A percentile compares a stretch with the other conserved stretches of the same genome.
phyloP scores from a whole-genome alignment of 2,329 filamentous ascomycete species.

The Pseudogymnoascus sp. region DNA sequence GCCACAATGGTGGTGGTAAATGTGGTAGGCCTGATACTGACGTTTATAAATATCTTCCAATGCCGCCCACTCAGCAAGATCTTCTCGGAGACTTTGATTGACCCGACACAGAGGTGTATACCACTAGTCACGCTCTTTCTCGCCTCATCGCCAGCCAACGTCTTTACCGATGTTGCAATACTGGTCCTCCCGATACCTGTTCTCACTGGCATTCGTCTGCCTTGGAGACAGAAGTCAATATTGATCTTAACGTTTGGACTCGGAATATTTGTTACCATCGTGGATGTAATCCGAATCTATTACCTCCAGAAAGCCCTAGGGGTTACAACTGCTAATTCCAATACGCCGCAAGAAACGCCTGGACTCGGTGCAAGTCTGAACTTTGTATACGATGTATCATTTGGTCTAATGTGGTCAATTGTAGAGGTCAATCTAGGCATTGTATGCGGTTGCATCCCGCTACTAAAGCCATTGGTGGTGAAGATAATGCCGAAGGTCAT shows the following conservation, averaged over 20 bases:
- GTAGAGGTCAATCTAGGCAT: slow-evolving; percentile 85
- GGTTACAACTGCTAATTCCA: neutral
- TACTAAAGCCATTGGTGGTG: slow-evolving; percentile 72
- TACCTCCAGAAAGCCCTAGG: slow-evolving; percentile 57
- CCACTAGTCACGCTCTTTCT: slow-evolving; percentile 54
- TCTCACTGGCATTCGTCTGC: slow-evolving; percentile 72
- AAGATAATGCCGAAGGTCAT: slow-evolving; percentile 15
- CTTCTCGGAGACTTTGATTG: slow-evolving; percentile 38
- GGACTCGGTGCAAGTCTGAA: slow-evolving; percentile 25
- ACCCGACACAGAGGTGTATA: slow-evolving; percentile 12
- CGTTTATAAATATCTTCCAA: slow-evolving; percentile 77
- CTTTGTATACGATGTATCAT: slow-evolving; percentile 64
- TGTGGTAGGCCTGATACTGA: slow-evolving; percentile 64
- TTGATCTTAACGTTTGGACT: slow-evolving; percentile 76
- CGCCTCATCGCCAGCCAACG: slow-evolving; percentile 75
- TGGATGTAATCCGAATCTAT: slow-evolving; percentile 80
- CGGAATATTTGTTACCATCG: slow-evolving; percentile 74
- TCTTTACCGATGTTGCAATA: slow-evolving; percentile 79
- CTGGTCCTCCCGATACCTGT: slow-evolving; percentile 80
- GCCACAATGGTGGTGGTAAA: slow-evolving; percentile 69
- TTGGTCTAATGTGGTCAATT: slow-evolving; percentile 85
- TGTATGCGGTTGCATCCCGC: slow-evolving; percentile 78
- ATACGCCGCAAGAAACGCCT: neutral
- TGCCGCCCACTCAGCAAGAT: slow-evolving; percentile 63
- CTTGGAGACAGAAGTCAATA: slow-evolving; percentile 75